Percentiles rank a stretch among this genome's conserved stretches.
phyloP scores from a whole-genome alignment of 768 basidiomycete genomes.

The Tubosaeta sp. region DNA sequence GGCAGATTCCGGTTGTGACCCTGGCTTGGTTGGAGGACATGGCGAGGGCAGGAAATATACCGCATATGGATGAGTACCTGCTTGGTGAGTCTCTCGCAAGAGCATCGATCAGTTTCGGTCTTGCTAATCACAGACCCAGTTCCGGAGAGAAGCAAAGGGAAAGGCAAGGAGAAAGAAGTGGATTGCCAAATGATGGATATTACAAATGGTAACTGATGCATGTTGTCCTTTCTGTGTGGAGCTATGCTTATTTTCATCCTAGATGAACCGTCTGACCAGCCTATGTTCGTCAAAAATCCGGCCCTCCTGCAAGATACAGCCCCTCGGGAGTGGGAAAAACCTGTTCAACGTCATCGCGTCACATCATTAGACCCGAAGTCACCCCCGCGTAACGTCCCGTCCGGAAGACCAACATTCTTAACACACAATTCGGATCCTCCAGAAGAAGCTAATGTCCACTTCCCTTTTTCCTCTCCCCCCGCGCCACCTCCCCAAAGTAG shows the following conservation, averaged over 20 bases:
- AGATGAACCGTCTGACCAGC: slow-evolving; percentile 7
- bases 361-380: neutral
- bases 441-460: slow-evolving; percentile 3
- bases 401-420: slow-evolving; percentile 36
- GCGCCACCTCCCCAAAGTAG: slow-evolving; percentile 26
- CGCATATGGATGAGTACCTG: slow-evolving; percentile 31
- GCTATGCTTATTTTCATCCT: neutral
- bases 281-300: slow-evolving; percentile 19
- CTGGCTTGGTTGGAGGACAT: slow-evolving; percentile 67
- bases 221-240: neutral
- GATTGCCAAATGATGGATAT: slow-evolving; percentile 33
- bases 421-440: slow-evolving; percentile 21
- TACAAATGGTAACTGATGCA: slow-evolving; percentile 32
- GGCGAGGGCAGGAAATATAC: slow-evolving; percentile 48
- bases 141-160: slow-evolving; percentile 22
- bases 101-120: slow-evolving; percentile 30
- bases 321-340: neutral
- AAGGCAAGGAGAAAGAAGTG: slow-evolving; percentile 31
- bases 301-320: slow-evolving; percentile 19
- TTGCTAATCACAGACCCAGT: neutral
- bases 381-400: slow-evolving; percentile 7
- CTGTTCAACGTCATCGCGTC: neutral
- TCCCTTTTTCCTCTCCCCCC: slow-evolving; percentile 12
- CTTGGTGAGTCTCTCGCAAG: slow-evolving; percentile 36
- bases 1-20: slow-evolving; percentile 71